Percentiles rank a stretch among this genome's conserved stretches.
Conservation (phyloP, 306 rosid species). For the Crotalaria pallida region DNA sequence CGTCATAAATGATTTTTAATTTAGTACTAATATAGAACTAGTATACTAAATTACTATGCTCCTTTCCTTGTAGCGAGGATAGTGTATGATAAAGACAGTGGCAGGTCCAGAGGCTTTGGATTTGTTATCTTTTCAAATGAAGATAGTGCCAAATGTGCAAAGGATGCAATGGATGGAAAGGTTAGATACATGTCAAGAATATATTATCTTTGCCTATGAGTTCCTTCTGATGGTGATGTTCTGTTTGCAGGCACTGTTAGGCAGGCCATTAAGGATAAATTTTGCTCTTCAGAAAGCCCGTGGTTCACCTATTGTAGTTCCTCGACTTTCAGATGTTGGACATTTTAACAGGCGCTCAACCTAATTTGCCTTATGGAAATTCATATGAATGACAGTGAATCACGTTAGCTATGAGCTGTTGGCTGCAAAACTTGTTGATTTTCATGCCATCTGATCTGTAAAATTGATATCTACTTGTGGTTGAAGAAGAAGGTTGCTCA, state of each 20-base stretch:
- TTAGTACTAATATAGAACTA: not conserved
- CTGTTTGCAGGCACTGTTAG: slow-evolving; percentile 66
- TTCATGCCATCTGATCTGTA: not conserved
- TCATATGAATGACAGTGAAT: not conserved
- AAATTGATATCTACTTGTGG: not conserved
- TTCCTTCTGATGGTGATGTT: slow-evolving; percentile 18
- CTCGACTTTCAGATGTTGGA: slow-evolving; percentile 48
- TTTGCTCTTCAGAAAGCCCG: slow-evolving; percentile 73
- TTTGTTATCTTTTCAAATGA: slow-evolving; percentile 66
- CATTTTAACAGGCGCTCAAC: slow-evolving; percentile 7
- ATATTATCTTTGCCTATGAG: not conserved
- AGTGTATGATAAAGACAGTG: slow-evolving; percentile 74
- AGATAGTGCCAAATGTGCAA: slow-evolving; percentile 65
- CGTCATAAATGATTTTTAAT: not conserved
- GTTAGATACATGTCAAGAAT: slow-evolving; percentile 29
- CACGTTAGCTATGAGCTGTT: not conserved
- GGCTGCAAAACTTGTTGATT: not conserved
- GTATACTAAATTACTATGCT: not conserved
- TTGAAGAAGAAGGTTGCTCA: not conserved
- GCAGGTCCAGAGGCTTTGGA: slow-evolving; percentile 90
- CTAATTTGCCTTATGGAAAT: slow-evolving; percentile 3
- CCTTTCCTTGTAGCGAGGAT: slow-evolving; percentile 48
- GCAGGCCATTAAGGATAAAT: slow-evolving; percentile 73
- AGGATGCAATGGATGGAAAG: slow-evolving; percentile 95
- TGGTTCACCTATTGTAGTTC: slow-evolving; percentile 73